Percentiles rank a stretch among this genome's conserved stretches.
Evolutionary conservation across 1,284 basidiomycete species (phyloP).

Genomic region (Ustilago shanxiensis): DNA sequence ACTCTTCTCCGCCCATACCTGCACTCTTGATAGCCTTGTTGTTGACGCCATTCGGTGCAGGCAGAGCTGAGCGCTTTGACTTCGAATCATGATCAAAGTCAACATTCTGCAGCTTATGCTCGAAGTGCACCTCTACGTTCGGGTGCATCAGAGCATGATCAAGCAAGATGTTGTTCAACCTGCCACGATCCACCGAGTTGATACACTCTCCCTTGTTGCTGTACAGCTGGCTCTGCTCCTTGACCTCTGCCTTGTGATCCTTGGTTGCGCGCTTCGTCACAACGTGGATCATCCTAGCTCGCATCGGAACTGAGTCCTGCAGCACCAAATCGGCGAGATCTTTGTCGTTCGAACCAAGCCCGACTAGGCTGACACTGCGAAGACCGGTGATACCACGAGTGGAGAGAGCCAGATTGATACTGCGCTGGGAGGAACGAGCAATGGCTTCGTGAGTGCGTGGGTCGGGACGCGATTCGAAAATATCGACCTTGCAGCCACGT

Average conservation of each 20-base stretch:
- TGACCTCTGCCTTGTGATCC: slow-evolving; percentile 41
- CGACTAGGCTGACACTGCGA: slow-evolving; percentile 74
- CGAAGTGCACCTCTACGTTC: slow-evolving; percentile 81
- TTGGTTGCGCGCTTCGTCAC: slow-evolving; percentile 18
- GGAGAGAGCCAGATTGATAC: slow-evolving; percentile 96
- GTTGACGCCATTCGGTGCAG: slow-evolving; percentile 2
- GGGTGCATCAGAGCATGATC: slow-evolving; percentile 77
- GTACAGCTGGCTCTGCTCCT: slow-evolving; percentile 77
- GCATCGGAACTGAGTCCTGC: slow-evolving; percentile 89
- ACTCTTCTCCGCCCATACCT: slow-evolving; percentile 16
- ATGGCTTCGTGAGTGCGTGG: slow-evolving; percentile 52
- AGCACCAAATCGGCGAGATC: slow-evolving; percentile 81
- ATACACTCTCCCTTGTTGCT: slow-evolving; percentile 90
- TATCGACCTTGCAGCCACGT: slow-evolving; percentile 86
- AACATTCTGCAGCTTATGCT: slow-evolving; percentile 80
- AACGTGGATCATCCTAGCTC: slow-evolving; percentile 93
- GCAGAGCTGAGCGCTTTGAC: background rate
- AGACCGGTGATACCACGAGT: slow-evolving; percentile 90
- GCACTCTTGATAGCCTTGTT: slow-evolving; percentile 8
- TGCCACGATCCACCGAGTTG: slow-evolving; percentile 89
- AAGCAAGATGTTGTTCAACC: slow-evolving; percentile 88
- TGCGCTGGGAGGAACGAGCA: slow-evolving; percentile 73
- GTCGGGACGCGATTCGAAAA: slow-evolving; percentile 88
- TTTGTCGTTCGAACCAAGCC: slow-evolving; percentile 18
- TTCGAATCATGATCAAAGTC: slow-evolving; percentile 77